phyloP scores from a whole-genome alignment of 345 rosid genomes.

The Eucalyptus lansdowneana region DNA sequence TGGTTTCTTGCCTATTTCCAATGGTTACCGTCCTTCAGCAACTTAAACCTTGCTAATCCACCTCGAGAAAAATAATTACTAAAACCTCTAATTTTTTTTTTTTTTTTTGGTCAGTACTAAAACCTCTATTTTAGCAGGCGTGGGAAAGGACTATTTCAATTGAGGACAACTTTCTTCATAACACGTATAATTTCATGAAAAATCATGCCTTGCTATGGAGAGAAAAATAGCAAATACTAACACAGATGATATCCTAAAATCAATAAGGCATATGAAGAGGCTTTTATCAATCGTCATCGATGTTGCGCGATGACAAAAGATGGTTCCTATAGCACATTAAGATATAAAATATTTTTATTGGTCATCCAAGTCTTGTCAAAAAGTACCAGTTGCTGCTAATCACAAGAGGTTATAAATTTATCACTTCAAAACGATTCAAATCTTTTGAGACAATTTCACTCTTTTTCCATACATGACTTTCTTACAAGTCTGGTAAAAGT shows the following conservation, averaged over 20 bases:
- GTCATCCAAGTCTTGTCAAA: fast-evolving
- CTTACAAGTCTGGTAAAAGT: not conserved
- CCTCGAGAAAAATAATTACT: not conserved
- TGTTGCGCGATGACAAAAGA: not conserved
- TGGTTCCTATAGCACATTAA: not conserved
- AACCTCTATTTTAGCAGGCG: not conserved
- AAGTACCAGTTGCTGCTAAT: fast-evolving
- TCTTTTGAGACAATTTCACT: not conserved
- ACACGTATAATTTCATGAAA: not conserved
- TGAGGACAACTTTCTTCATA: not conserved
- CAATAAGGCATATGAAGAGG: not conserved
- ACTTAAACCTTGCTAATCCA: not conserved
- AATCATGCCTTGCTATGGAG: not conserved
- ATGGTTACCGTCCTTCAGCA: not conserved
- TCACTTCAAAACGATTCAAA: not conserved
- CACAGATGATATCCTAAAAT: not conserved
- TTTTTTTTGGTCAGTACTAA: too few relatives aligned
- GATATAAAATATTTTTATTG: not conserved
- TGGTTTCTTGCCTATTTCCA: not conserved
- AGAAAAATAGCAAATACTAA: not conserved
- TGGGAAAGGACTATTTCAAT: not conserved
- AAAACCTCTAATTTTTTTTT: not conserved
- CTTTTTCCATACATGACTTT: not conserved
- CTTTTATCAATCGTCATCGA: not conserved
- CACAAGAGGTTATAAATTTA: not conserved